These are phyloP conservation scores for Fusarium oxysporum DNA, from an alignment of 2,329 filamentous ascomycete genomes.

Conservation along the genomic window DNA sequence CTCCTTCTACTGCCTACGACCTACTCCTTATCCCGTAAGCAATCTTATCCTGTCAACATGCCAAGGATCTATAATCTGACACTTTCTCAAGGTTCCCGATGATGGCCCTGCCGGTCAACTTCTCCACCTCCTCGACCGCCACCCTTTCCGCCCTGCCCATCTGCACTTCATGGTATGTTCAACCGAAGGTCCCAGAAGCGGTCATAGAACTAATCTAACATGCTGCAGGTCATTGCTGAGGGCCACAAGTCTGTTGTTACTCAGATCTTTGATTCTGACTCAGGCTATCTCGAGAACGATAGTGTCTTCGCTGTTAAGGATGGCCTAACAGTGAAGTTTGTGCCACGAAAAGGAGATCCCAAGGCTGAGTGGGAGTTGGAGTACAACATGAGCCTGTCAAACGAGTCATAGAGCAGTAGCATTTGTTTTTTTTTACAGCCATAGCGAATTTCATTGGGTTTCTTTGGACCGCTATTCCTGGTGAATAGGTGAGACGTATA, in stretches of 20 bases:
- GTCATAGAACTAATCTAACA: neutral
- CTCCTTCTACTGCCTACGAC: slow-evolving; percentile 69
- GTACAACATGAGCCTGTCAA: slow-evolving; percentile 25
- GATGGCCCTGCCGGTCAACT: slow-evolving; percentile 67
- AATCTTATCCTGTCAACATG: slow-evolving; percentile 1
- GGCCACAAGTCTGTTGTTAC: slow-evolving; percentile 75
- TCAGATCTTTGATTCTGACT: slow-evolving; percentile 68
- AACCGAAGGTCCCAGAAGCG: rapidly evolving
- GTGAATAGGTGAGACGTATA: neutral
- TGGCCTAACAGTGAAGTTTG: slow-evolving; percentile 35
- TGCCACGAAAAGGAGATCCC: slow-evolving; percentile 38
- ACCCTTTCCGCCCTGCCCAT: slow-evolving; percentile 68
- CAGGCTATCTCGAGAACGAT: slow-evolving; percentile 37
- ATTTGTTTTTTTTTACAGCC: neutral
- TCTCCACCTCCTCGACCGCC: slow-evolving; percentile 65
- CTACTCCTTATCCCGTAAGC: slow-evolving; percentile 64
- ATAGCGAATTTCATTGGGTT: slow-evolving; percentile 2
- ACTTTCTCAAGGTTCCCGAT: slow-evolving; percentile 48
- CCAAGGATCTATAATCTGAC: neutral
- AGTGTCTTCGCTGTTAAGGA: slow-evolving; percentile 42
- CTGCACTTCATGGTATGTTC: slow-evolving; percentile 66
- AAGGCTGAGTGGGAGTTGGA: slow-evolving; percentile 37
- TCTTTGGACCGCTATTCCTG: neutral
- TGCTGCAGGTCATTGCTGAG: slow-evolving; percentile 56
- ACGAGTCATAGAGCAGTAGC: neutral